Evolutionary conservation across 106 monocot species (phyloP).

Genomic region (Acanthochlamys bracteata): DNA sequence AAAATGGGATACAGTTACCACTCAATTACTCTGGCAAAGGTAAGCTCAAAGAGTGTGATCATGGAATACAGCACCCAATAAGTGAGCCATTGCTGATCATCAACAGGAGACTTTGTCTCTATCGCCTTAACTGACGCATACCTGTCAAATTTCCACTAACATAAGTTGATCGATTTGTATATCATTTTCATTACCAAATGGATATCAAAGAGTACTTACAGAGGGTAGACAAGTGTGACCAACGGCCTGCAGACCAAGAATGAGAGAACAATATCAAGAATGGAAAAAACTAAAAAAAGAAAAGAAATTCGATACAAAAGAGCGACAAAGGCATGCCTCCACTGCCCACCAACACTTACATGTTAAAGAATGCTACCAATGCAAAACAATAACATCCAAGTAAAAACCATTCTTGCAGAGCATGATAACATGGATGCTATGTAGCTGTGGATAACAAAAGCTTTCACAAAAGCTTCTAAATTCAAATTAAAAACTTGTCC

Average conservation of each 20-base stretch:
- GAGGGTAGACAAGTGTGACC: constrained; percentile 78
- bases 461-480: too few species aligned
- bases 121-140: constrained; percentile 96
- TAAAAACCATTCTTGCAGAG: too few species aligned
- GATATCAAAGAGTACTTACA: constrained; percentile 50
- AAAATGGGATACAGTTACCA: constrained; percentile 30
- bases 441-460: too few species aligned
- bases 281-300: background rate
- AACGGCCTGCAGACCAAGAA: constrained; percentile 58
- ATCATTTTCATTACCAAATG: background rate
- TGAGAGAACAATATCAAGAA: background rate
- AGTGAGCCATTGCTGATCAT: constrained; percentile 97
- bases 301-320: background rate
- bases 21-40: constrained; percentile 67
- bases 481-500: too few species aligned
- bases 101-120: constrained; percentile 77
- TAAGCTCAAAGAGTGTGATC: constrained; percentile 81
- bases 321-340: background rate
- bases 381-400: too few species aligned
- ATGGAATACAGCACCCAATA: constrained; percentile 88
- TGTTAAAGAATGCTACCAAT: too few species aligned
- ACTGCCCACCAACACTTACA: too few species aligned
- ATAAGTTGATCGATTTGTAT: background rate
- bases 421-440: too few species aligned
- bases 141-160: constrained; percentile 23